Evolutionary conservation across 805 yeast species (phyloP), one percentile per base, ranked within the genome.

Genomic region (Candida odintsovae): DNA sequence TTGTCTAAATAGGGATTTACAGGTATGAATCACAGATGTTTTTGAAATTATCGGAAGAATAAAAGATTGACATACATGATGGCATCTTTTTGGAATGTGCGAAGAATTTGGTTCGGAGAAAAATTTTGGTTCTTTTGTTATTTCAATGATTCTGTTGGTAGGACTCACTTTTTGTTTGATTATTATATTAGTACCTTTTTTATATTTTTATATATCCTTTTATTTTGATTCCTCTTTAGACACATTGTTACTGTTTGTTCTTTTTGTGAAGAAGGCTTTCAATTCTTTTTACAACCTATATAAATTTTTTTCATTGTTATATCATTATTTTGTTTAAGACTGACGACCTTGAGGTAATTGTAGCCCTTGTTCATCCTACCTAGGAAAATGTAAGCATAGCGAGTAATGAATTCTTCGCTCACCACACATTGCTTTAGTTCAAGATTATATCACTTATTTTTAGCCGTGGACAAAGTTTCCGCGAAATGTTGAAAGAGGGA

Each of bases 301-400:
- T 42, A 42, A 31, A 25, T 42, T 42, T 42, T 42, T 43, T 38
- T 43, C 33, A 43, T 43, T 36, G 39, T 43, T 38, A 38, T 15
- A 33, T 42, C 38, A 36, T 42, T 42, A 41, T 41, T 28, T 40
- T 40, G 29, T 20, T 33, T 18, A 16, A 23, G 23, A 10, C 10
- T 13, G 21, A 28, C 15, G 29, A 13, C 29, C 3, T 8, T 10
- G 6, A 3, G 18, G 18, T 18, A 10, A n/a, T 3, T 31, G 35
- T 31, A 31, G n/a, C n/a, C n/a, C n/a, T n/a, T n/a, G n/a, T n/a
- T n/a, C n/a, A n/a, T n/a, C n/a, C n/a, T n/a, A n/a, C n/a, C n/a
- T n/a, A n/a, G n/a, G n/a, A n/a, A n/a, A n/a, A n/a, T n/a, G n/a
- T n/a, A n/a, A n/a, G n/a, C n/a, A n/a, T n/a, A n/a, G n/a, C n/a